Evolutionary conservation across 2,329 filamentous ascomycete species (phyloP), one percentile per base, ranked within the genome.

Genomic region (Arthrobotrys musiformis): DNA sequence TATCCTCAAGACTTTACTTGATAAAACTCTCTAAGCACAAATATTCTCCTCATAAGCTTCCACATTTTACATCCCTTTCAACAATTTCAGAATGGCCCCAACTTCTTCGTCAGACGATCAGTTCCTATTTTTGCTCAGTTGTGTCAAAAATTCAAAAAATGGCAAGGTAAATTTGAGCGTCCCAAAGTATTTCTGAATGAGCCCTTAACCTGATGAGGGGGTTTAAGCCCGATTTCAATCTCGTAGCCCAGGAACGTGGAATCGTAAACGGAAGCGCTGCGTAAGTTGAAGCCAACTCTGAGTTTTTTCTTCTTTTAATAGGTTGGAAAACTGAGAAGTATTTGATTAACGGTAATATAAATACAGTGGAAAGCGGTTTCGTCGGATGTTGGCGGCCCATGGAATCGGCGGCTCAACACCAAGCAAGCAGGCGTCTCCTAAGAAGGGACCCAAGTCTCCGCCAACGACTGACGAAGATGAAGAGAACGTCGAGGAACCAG

Each of bases 181-280:
- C 7, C 3, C 50, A 17, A 13, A 46, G 35, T 30, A 42, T 35
- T 17, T 40, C n/a, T 24, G 33, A 19, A 33, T 19, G 15, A 4
- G 33, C 33, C 28, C n/a, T n/a, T n/a, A n/a, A 50, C 28, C 60
- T 37, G n/a, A n/a, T n/a, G n/a, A 17, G 5, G 4, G 35, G 28
- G 13, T 40, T 26, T 22, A 42, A 76, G 70, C 70, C 70, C 8
- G 64, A 76, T 50, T 76, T 76, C 17, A 40, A 58, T 6, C 70
- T 69, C 24, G 70, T 76, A 33, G 64, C 70, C 3, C 28, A 69
- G 17, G 70, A 76, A n/a, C 70, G 63, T 42, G 72, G 72, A 7
- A 76, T 68, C n/a, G 37, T 76, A 19, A 60, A 37, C 33, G 58
- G 56, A 46, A 50, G 46, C 22, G 72, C 72, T 35, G 72, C 64